These are phyloP conservation scores for Caloboletus firmus DNA, from an alignment of 1,284 basidiomycete species.

Conservation along the genomic window DNA sequence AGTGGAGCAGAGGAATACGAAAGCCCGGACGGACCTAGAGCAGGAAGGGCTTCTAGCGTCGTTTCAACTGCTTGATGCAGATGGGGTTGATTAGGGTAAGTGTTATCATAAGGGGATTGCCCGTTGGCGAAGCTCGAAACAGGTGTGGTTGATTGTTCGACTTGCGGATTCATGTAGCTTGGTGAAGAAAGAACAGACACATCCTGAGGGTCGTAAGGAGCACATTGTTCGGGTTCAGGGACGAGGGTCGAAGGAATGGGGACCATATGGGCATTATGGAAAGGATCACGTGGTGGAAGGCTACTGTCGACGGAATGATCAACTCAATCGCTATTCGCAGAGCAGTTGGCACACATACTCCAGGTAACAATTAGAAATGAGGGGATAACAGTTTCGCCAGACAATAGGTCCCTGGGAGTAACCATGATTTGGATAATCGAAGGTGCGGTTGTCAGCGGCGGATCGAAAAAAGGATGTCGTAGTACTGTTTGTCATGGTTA, in stretches of 20 bases:
- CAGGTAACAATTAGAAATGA: not conserved
- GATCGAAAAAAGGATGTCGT: not conserved
- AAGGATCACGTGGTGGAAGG: too few species aligned
- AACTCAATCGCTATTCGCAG: not conserved
- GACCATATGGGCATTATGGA: not conserved
- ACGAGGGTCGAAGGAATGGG: not conserved
- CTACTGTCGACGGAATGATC: not conserved
- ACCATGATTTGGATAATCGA: not conserved
- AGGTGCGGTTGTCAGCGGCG: not conserved
- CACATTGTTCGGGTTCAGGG: not conserved
- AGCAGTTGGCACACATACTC: conserved; percentile 8
- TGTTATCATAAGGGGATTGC: not conserved
- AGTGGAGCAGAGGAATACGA: not conserved
- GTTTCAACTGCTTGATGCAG: not conserved
- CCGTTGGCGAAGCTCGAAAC: not conserved
- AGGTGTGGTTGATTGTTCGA: not conserved
- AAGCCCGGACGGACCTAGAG: not conserved
- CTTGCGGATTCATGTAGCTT: not conserved
- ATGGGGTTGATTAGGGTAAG: not conserved
- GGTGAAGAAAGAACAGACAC: not conserved
- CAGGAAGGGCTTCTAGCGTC: not conserved
- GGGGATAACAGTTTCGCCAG: not conserved
- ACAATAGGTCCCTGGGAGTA: not conserved
- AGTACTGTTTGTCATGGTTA: not conserved
- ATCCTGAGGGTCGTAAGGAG: not conserved